Evolutionary conservation across 768 basidiomycete genomes (phyloP).

Genomic region (Tubosaeta sp.): DNA sequence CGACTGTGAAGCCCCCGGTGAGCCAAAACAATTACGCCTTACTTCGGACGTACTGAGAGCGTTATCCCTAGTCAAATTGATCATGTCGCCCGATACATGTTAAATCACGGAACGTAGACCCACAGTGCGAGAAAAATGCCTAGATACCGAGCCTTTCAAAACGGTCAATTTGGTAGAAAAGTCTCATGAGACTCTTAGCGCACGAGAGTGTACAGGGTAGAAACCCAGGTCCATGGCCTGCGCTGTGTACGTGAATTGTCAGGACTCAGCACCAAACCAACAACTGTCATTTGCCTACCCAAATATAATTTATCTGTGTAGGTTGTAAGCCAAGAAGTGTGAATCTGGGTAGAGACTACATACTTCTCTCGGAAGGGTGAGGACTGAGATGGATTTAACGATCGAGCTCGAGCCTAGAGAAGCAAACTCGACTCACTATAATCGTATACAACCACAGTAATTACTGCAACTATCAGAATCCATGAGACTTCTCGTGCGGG

Average conservation of each 20-base stretch:
- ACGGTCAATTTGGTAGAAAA: neutral
- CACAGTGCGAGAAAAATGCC: neutral
- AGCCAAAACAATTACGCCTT: neutral
- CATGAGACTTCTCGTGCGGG: neutral
- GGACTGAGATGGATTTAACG: neutral
- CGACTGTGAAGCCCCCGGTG: no score
- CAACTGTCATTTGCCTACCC: neutral
- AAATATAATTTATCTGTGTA: slow-evolving; percentile 1
- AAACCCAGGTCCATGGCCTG: slow-evolving; percentile 1
- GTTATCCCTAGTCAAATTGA: neutral
- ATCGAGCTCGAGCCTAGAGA: no score
- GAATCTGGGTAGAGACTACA: neutral
- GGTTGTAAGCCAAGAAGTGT: no score
- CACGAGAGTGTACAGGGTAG: neutral
- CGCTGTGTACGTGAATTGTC: neutral
- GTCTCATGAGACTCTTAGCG: neutral
- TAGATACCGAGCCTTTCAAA: neutral
- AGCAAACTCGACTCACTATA: neutral
- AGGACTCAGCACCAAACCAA: neutral
- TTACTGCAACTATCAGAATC: neutral
- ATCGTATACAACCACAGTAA: neutral
- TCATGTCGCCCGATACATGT: neutral
- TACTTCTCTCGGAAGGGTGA: slow-evolving; percentile 1
- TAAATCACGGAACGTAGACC: neutral
- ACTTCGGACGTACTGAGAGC: neutral